Conservation (phyloP, 148 eudicot genomes). For the Amaranthus palmeri region DNA sequence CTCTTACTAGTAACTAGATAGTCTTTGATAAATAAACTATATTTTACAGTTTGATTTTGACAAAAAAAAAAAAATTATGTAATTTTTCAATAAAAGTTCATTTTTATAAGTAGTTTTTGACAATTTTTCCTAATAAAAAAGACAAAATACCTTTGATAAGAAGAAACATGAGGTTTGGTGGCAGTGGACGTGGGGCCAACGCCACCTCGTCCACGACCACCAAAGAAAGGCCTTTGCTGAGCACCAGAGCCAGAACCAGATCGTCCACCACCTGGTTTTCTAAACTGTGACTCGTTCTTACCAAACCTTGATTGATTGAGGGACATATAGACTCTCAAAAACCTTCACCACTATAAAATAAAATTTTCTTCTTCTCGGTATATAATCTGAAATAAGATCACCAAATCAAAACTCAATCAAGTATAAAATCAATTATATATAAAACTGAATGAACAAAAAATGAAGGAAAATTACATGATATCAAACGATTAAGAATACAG, state of each 20-base stretch:
- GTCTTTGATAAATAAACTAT: no score
- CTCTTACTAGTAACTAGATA: no score
- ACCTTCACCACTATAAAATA: not conserved
- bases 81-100: no score
- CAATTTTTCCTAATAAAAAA: not conserved
- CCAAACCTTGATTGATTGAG: constrained; percentile 75
- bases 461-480: no score
- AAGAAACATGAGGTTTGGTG: constrained; percentile 18
- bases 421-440: no score
- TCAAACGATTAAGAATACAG: no score
- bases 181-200: constrained; percentile 40
- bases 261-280: constrained; percentile 52
- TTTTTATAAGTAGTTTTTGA: no score
- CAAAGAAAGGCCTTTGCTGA: constrained; percentile 45
- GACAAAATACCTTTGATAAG: constrained; percentile 43
- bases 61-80: no score
- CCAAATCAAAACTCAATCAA: not conserved
- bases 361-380: not conserved
- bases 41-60: no score
- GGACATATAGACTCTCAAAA: constrained; percentile 72
- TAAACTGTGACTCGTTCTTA: constrained; percentile 59
- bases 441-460: not conserved
- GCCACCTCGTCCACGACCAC: constrained; percentile 34
- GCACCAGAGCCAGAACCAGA: constrained; percentile 40
- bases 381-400: constrained; percentile 10